Evolutionary conservation across 495 filamentous ascomycete genomes (phyloP), one percentile per base, ranked within the genome.

Genomic region (Recurvomyces mirabilis): DNA sequence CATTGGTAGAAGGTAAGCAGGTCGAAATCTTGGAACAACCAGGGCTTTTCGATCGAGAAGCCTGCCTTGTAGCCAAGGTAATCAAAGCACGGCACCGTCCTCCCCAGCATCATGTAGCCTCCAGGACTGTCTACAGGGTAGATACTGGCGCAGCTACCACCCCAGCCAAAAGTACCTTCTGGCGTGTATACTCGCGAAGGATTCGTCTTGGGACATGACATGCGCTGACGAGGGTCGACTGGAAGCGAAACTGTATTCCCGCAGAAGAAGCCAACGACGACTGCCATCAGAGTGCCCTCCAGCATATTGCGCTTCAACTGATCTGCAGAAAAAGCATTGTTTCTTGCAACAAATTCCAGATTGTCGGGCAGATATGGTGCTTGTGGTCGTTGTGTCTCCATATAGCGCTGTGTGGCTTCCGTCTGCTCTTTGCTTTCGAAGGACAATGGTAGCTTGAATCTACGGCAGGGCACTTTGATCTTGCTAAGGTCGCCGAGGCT

Each of bases 91-190:
- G 70, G 72, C 12, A 79, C 68, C 0, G 74, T 77, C 24, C 68
- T 54, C 0, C 68, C 75, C 1, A 69, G 67, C 49, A 75, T 65
- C 58, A 72, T 68, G 50, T 76, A 48, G 0, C 76, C 76, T 3
- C 76, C 75, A 0, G 75, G 75, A 4, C 64, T 65, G 44, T 77
- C 74, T 5, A 76, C 70, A 7, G 72, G 71, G 49, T 79, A 76
- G 11, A 77, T 55, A 17, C 65, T 63, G 55, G 75, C 68, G 46
- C 69, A 71, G 9, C 59, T 64, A 5, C 76, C 75, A 13, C 74
- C 76, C 65, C 71, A 71, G 2, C 32, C 41, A 15, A 51, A 38
- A 2, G 39, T 49, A 1, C 75, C 74, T 12, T 67, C 70, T 0
- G 73, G 73, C 0, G 75, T 80, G 43, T 68, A 75, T 1, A 72